Conservation (phyloP, 2,329 filamentous ascomycete genomes). For the Fusarium sp. region DNA sequence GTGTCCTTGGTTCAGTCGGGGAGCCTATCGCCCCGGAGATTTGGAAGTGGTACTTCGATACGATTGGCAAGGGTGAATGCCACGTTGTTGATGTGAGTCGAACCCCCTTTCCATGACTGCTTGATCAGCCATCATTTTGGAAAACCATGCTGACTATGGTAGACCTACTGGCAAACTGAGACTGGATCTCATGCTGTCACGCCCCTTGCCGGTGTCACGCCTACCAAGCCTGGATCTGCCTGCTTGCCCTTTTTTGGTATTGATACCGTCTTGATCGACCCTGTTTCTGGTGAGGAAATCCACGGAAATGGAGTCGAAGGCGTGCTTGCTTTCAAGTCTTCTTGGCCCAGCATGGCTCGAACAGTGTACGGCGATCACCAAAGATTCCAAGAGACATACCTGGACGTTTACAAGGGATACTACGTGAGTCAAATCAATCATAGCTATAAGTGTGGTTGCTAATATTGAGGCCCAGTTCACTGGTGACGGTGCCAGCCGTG, state of each 20-base stretch:
- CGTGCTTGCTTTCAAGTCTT: constrained; percentile 91
- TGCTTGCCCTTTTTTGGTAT: constrained; percentile 98
- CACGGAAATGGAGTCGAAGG: constrained; percentile 92
- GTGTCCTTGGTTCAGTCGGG: constrained; percentile 90
- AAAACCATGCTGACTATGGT: background rate
- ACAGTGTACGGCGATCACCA: constrained; percentile 97
- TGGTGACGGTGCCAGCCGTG: constrained; percentile 88
- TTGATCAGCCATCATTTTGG: background rate
- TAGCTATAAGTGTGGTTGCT: too few relatives aligned
- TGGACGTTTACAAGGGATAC: constrained; percentile 94
- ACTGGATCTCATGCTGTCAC: constrained; percentile 94
- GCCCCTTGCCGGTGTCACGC: constrained; percentile 88
- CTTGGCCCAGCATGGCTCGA: constrained; percentile 96
- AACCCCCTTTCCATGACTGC: background rate
- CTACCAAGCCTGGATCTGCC: constrained; percentile 92
- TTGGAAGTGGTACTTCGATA: constrained; percentile 97
- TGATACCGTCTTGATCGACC: constrained; percentile 92
- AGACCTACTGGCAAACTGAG: constrained; percentile 99
- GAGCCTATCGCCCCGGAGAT: constrained; percentile 97
- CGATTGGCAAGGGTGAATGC: constrained; percentile 87
- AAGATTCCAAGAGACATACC: constrained; percentile 95
- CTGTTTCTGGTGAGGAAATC: constrained; percentile 89
- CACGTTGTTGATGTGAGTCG: constrained; percentile 88
- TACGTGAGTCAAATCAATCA: constrained; percentile 86
- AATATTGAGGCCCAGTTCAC: constrained; percentile 69